phyloP scores from a whole-genome alignment of 75 land plant genomes.

The Larix kaempferi region DNA sequence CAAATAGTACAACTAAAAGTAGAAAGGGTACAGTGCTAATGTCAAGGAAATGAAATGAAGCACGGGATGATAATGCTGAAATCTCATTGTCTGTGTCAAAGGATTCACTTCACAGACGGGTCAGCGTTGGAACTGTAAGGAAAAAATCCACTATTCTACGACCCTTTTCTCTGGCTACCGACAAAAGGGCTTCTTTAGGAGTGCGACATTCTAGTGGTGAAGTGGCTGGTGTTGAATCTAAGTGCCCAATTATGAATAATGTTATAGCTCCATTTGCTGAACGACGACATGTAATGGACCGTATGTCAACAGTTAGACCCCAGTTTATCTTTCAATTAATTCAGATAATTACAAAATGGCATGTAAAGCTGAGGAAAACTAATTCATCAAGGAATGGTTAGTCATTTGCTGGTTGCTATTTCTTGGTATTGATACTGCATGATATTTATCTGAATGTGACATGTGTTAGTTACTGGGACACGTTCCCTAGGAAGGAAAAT shows the following conservation, averaged over 20 bases:
- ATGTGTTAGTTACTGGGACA: neutral
- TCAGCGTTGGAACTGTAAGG: neutral
- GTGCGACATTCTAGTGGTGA: constrained; percentile 17
- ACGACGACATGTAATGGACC: neutral
- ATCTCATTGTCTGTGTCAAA: neutral
- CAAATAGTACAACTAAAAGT: constrained; percentile 1
- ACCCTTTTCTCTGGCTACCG: constrained; percentile 36
- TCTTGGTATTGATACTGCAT: neutral
- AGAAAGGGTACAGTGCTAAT: neutral
- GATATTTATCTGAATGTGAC: neutral
- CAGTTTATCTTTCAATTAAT: neutral
- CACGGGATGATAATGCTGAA: neutral
- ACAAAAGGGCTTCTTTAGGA: constrained; percentile 35
- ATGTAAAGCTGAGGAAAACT: neutral
- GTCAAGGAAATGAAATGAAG: neutral
- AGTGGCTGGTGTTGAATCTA: neutral
- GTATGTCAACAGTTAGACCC: neutral
- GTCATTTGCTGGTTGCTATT: neutral
- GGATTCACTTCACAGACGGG: neutral
- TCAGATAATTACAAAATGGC: neutral
- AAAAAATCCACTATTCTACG: constrained; percentile 23
- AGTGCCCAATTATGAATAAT: neutral
- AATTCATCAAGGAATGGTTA: neutral
- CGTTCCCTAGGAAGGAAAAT: neutral
- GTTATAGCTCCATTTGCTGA: neutral